Evolutionary conservation across 2,329 filamentous ascomycete genomes (phyloP), one percentile per base, ranked within the genome.

Genomic region (Exophiala bonariae): DNA sequence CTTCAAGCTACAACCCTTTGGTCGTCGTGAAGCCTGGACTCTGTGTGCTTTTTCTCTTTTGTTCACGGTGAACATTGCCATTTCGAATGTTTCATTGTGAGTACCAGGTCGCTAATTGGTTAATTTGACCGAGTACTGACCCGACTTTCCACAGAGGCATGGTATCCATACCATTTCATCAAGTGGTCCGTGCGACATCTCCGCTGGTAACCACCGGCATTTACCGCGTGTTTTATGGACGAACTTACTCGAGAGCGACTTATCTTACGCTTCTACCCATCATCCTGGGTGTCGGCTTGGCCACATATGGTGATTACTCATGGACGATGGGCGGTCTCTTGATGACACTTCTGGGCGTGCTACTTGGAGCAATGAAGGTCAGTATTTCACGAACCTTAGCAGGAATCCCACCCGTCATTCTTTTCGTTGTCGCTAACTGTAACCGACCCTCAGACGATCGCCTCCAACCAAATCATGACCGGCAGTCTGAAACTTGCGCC

Each of bases 81-180:
- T 82, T 36, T 81, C 78, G n/a, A 83, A 83, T 64, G 71, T 82
- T 18, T 82, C 80, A n/a, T 70, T 83, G 69, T 73, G 63, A 58
- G 70, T 60, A 26, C 23, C 11, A 26, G 23, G 23, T 16, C 14
- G 17, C 44, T 16, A 32, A n/a, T 13, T 20, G 11, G 17, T 23
- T 2, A 10, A 44, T 26, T 6, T 13, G n/a, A 20, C n/a, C 19
- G 9, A 5, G 16, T 2, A 4, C 10, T 13, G 36, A 9, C 36
- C 13, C 5, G n/a, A 10, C 14, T 28, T 13, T 23, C n/a, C 13
- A 5, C n/a, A 65, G 62, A 30, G 70, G 69, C 50, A 74, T 81
- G 73, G 80, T 81, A 30, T 83, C 81, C 1, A 78, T 84, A n/a
- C 78, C 81, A 2, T 84, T 84, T 64, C 82, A 83, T 63, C 81